Evolutionary conservation across 129 eudicot genomes (phyloP).

Genomic region (Flaveria trinervia): DNA sequence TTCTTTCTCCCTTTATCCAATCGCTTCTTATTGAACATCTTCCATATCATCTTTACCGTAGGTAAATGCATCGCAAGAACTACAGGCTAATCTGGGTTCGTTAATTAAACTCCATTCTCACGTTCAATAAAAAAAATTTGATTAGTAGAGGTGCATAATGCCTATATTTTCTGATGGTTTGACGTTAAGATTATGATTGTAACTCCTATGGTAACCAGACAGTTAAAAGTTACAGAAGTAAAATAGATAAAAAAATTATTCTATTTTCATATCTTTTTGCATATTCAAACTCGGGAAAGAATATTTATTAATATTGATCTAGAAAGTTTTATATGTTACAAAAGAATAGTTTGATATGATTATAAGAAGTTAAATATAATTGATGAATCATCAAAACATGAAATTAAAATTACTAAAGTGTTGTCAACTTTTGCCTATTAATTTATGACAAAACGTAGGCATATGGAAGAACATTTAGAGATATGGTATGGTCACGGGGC

Average conservation of each 20-base stretch:
- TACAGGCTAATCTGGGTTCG: not conserved
- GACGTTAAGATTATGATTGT: not conserved
- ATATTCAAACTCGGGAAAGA: not conserved
- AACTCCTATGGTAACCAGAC: not conserved
- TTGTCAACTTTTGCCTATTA: conserved; percentile 5
- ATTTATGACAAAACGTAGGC: conserved; percentile 34
- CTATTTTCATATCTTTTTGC: not conserved
- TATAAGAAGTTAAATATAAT: conserved; percentile 11
- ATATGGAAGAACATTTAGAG: conserved; percentile 41
- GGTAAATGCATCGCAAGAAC: not conserved
- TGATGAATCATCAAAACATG: not conserved
- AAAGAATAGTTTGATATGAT: not conserved
- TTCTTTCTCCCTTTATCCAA: conserved; percentile 30
- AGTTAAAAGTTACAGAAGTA: not conserved
- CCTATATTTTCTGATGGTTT: not conserved
- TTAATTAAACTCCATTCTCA: not conserved
- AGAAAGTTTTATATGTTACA: not conserved
- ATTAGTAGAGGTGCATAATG: not conserved
- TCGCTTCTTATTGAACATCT: not conserved
- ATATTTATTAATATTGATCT: not conserved
- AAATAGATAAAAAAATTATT: not conserved
- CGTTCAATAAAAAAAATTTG: not conserved
- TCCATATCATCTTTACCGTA: not conserved
- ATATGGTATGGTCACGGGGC: conserved; percentile 44
- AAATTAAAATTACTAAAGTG: not conserved